phyloP scores from a whole-genome alignment of 306 rosid genomes.

The Quercus dentata region DNA sequence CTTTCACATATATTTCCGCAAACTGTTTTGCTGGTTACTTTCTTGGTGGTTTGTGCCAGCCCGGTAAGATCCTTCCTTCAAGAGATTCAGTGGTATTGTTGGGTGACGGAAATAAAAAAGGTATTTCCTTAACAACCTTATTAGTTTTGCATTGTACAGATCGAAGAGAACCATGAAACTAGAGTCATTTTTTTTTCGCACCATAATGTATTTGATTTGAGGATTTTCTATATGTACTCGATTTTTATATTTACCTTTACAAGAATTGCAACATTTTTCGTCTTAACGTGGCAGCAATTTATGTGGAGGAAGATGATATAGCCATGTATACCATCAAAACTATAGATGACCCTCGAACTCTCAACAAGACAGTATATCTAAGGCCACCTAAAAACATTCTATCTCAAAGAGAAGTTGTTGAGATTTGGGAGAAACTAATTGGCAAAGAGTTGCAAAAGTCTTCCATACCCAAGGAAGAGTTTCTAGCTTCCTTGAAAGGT shows the following conservation, averaged over 20 bases:
- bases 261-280: neutral
- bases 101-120: slow-evolving; percentile 73
- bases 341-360: slow-evolving; percentile 61
- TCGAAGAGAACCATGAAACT: no score
- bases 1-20: slow-evolving; percentile 66
- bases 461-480: slow-evolving; percentile 45
- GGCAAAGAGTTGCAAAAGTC: slow-evolving; percentile 50
- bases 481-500: slow-evolving; percentile 50
- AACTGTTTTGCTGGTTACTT: slow-evolving; percentile 76
- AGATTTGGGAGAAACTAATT: slow-evolving; percentile 55
- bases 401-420: slow-evolving; percentile 63
- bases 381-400: slow-evolving; percentile 61
- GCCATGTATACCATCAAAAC: slow-evolving; percentile 59
- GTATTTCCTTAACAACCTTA: slow-evolving; percentile 22
- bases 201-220: no score
- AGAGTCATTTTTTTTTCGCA: no score
- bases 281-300: slow-evolving; percentile 36
- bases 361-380: slow-evolving; percentile 60
- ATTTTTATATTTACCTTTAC: neutral
- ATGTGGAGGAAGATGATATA: slow-evolving; percentile 75
- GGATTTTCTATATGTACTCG: no score
- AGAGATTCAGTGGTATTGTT: slow-evolving; percentile 49
- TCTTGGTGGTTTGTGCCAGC: slow-evolving; percentile 70
- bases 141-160: neutral
- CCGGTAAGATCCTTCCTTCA: slow-evolving; percentile 49